Evolutionary conservation across 805 yeast genomes (phyloP).

Genomic region (Lachancea quebecensis): DNA sequence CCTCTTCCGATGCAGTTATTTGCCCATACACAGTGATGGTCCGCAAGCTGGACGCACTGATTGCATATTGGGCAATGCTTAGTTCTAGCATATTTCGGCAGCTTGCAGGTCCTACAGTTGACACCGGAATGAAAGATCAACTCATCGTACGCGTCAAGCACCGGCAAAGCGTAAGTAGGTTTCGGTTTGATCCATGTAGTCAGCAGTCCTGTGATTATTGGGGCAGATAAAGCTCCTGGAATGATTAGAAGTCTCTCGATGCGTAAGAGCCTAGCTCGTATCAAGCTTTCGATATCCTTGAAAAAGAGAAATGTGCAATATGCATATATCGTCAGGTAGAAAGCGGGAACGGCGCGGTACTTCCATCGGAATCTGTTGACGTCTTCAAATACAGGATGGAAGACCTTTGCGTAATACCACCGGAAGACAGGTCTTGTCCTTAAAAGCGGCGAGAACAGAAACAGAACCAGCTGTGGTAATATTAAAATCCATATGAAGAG

Average conservation of each 20-base stretch:
- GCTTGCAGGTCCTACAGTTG: slow-evolving; percentile 52
- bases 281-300: slow-evolving; percentile 11
- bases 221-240: slow-evolving; percentile 17
- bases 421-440: slow-evolving; percentile 17
- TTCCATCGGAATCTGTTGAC: slow-evolving; percentile 21
- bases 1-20: slow-evolving; percentile 69
- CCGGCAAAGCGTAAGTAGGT: slow-evolving; percentile 2
- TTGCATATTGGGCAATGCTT: slow-evolving; percentile 70
- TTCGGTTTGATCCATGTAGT: slow-evolving; percentile 19
- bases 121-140: slow-evolving; percentile 45
- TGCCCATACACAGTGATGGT: slow-evolving; percentile 69
- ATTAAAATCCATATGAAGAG: slow-evolving; percentile 6
- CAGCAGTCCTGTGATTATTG: slow-evolving; percentile 17
- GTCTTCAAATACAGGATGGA: slow-evolving; percentile 22
- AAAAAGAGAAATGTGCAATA: slow-evolving; percentile 17
- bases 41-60: slow-evolving; percentile 55
- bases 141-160: slow-evolving; percentile 35
- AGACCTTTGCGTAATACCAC: slow-evolving; percentile 22
- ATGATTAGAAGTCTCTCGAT: slow-evolving; percentile 19
- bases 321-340: slow-evolving; percentile 21
- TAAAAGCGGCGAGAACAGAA: slow-evolving; percentile 24
- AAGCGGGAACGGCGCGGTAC: slow-evolving; percentile 24
- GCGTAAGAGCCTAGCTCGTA: slow-evolving; percentile 8
- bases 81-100: slow-evolving; percentile 63
- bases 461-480: slow-evolving; percentile 15